Conservation (phyloP, 2,329 filamentous ascomycete species). For the Aspergillus novoparasiticus region DNA sequence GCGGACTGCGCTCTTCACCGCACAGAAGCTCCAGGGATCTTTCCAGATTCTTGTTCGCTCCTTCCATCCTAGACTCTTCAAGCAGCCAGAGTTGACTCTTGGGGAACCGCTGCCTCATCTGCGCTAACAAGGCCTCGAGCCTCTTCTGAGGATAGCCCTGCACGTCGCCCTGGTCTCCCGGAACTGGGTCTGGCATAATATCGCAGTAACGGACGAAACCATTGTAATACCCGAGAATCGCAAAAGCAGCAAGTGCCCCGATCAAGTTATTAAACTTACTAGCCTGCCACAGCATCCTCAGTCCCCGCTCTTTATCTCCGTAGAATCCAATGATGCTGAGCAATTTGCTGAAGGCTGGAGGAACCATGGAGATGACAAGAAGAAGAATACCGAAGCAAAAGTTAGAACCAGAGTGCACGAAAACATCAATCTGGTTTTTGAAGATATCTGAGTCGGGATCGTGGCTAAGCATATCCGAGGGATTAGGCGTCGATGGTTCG, state of each 20-base stretch:
- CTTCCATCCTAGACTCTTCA: slow-evolving; percentile 79
- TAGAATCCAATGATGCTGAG: slow-evolving; percentile 88
- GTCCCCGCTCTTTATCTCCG: slow-evolving; percentile 80
- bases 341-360: slow-evolving; percentile 84
- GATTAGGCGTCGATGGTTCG: slow-evolving; percentile 25
- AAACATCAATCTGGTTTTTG: slow-evolving; percentile 76
- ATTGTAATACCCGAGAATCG: slow-evolving; percentile 85
- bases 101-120: slow-evolving; percentile 78
- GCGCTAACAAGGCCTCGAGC: slow-evolving; percentile 66
- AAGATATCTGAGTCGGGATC: slow-evolving; percentile 66
- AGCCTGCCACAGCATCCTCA: slow-evolving; percentile 87
- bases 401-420: slow-evolving; percentile 84
- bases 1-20: slow-evolving; percentile 64
- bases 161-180: slow-evolving; percentile 55
- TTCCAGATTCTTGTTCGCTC: slow-evolving; percentile 66
- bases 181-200: slow-evolving; percentile 66
- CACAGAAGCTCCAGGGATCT: slow-evolving; percentile 68
- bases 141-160: slow-evolving; percentile 72
- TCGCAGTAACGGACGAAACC: slow-evolving; percentile 83
- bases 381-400: slow-evolving; percentile 88
- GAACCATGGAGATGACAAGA: slow-evolving; percentile 87
- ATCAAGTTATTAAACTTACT: slow-evolving; percentile 86
- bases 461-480: slow-evolving; percentile 41
- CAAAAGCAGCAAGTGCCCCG: slow-evolving; percentile 82
- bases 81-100: slow-evolving; percentile 82